A percentile compares a stretch with the other conserved stretches of the same genome.
These are phyloP conservation scores for Lotus japonicus DNA, from an alignment of 306 rosid genomes.

Conservation along the genomic window DNA sequence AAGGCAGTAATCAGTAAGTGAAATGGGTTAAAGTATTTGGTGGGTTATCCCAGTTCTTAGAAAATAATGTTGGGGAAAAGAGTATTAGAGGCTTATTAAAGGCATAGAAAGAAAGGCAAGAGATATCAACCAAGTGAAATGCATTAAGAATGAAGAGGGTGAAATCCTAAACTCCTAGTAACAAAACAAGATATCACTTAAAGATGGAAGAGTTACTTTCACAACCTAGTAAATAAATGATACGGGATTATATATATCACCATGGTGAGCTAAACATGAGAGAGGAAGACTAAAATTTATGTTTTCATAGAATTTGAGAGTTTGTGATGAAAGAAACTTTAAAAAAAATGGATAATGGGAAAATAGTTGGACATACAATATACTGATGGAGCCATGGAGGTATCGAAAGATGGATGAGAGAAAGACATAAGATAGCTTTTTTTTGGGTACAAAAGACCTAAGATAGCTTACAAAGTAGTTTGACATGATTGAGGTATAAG, in stretches of 20 bases:
- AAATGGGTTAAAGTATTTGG: no score
- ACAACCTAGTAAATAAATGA: not conserved
- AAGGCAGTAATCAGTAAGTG: no score
- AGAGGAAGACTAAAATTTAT: not conserved
- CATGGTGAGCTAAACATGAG: not conserved
- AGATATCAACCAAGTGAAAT: not conserved
- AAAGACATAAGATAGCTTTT: not conserved
- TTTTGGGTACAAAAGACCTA: no score
- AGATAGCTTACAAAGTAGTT: not conserved
- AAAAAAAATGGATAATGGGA: not conserved
- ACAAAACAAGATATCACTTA: not conserved
- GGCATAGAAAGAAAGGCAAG: not conserved
- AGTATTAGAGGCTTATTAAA: not conserved
- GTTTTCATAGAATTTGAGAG: not conserved
- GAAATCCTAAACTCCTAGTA: not conserved
- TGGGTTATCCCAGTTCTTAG: no score
- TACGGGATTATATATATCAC: not conserved
- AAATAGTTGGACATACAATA: not conserved
- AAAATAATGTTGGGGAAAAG: no score
- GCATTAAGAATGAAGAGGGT: not conserved
- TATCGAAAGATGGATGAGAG: not conserved
- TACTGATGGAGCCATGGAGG: not conserved
- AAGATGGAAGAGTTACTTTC: not conserved
- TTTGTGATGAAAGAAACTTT: not conserved
- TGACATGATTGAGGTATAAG: not conserved